phyloP scores from a whole-genome alignment of 805 yeast genomes.

The Wickerhamiella spandovensis region DNA sequence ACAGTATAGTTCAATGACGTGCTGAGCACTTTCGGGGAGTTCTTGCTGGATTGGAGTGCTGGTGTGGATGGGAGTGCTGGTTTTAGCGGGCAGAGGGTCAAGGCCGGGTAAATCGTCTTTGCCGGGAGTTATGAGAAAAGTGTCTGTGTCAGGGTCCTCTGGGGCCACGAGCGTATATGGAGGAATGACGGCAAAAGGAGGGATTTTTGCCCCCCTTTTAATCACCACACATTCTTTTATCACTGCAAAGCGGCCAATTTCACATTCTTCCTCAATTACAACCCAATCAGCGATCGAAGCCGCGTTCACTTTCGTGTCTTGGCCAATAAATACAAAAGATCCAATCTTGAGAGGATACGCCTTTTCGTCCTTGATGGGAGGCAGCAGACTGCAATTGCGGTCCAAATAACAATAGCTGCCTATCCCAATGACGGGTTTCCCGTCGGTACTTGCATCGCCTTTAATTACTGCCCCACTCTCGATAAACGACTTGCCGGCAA shows the following conservation, averaged over 20 bases:
- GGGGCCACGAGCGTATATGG: conserved; percentile 23
- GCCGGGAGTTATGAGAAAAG: no score
- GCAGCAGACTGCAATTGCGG: conserved; percentile 17
- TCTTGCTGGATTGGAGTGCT: conserved; percentile 19
- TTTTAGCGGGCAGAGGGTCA: no score
- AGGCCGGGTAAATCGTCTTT: no score
- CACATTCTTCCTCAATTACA: conserved; percentile 24
- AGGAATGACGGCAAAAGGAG: conserved; percentile 26
- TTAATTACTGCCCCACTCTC: conserved; percentile 22
- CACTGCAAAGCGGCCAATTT: conserved; percentile 25
- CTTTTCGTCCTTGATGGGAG: conserved; percentile 20
- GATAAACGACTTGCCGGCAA: conserved; percentile 26
- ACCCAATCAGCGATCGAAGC: conserved; percentile 29
- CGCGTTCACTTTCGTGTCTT: conserved; percentile 21
- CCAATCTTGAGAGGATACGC: conserved; percentile 28
- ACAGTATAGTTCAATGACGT: conserved; percentile 21
- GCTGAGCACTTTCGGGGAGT: conserved; percentile 24
- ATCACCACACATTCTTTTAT: conserved; percentile 28
- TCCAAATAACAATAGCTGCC: conserved; percentile 25
- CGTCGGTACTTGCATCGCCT: conserved; percentile 25
- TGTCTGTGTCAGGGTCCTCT: no score
- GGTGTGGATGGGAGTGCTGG: no score
- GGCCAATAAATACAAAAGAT: conserved; percentile 26
- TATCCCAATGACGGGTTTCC: conserved; percentile 24
- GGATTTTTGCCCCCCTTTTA: conserved; percentile 22